phyloP scores from a whole-genome alignment of 768 basidiomycete genomes.

The Trametes cubensis region DNA sequence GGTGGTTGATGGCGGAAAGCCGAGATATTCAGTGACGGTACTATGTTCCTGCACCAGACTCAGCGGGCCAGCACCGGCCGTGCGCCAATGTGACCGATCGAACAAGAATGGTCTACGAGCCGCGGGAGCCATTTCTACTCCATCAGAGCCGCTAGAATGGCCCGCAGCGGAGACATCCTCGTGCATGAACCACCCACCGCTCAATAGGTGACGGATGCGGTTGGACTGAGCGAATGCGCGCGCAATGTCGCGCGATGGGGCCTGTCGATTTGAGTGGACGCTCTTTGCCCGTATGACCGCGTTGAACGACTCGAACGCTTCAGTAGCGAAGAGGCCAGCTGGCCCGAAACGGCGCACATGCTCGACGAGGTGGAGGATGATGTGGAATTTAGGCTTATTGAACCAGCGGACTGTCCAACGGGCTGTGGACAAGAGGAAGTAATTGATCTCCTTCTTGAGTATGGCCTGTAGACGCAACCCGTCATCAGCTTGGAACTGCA shows the following conservation, averaged over 20 bases:
- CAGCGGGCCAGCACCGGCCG: not conserved
- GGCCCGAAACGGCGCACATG: slow-evolving; percentile 34
- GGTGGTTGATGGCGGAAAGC: not conserved
- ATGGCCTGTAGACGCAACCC: too few species aligned
- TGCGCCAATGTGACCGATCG: not conserved
- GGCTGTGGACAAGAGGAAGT: slow-evolving; percentile 28
- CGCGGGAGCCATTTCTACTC: not conserved
- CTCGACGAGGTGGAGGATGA: slow-evolving; percentile 29
- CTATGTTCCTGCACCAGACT: not conserved
- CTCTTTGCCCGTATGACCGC: slow-evolving; percentile 28
- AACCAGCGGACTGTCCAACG: slow-evolving; percentile 31
- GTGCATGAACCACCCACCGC: slow-evolving; percentile 20
- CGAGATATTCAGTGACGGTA: not conserved
- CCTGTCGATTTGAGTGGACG: slow-evolving; percentile 29
- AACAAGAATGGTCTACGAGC: not conserved
- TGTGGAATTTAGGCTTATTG: slow-evolving; percentile 35
- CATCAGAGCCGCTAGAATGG: too few species aligned
- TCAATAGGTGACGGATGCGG: slow-evolving; percentile 28
- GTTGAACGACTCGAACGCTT: slow-evolving; percentile 34
- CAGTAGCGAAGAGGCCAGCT: slow-evolving; percentile 27
- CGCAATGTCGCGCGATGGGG: slow-evolving; percentile 32
- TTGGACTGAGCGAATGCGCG: slow-evolving; percentile 21
- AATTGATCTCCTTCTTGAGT: slow-evolving; percentile 21
- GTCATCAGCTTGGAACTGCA: not conserved
- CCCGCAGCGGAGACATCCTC: too few species aligned